Evolutionary conservation across 768 basidiomycete genomes (phyloP), one percentile per base, ranked within the genome.

Genomic region (Crucibulum laeve): DNA sequence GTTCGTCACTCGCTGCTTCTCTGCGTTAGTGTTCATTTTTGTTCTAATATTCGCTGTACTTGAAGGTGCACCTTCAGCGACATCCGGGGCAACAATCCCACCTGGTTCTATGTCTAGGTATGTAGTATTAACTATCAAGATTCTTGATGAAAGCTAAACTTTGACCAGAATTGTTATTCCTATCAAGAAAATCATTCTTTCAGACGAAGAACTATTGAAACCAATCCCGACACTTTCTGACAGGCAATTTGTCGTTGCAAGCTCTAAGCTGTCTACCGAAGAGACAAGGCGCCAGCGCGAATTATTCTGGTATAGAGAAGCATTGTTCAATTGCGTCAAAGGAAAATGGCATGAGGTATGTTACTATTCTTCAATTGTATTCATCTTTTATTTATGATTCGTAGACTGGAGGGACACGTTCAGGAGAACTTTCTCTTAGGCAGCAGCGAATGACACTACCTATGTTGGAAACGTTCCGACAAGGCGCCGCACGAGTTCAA

Each of bases 261-360:
- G 88, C 52, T 79, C 84, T 4, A 76, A 69, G 38, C 64, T 88
- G 45, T 76, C 83, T 1, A 58, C 63, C 8, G 66, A 62, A 35
- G 84, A 90, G 51, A 76, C 85, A 47, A 70, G 68, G 33, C 56
- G 70, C 7, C 85, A 91, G 57, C 74, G 82, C 28, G 88, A 92
- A 57, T 59, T 94, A 13, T 99, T 98, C 68, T 99, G 96, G 96
- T 95, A 96, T 59, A 75, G 94, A 25, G 94, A 99, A 60, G 82
- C 85, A 49, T 65, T 99, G 7, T 77, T 98, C 54, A 78, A 78
- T 36, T 63, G 67, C 39, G 59, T 97, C 11, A 69, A 66, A 10
- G 85, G 85, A 7, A 71, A 69, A 14, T 99, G 96, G 96, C 76
- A 76, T 56, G 96, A 98, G 79, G 94, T 91, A 46, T 46, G 77